phyloP scores from a whole-genome alignment of 2,329 filamentous ascomycete species.

The Aspergillus sp. region DNA sequence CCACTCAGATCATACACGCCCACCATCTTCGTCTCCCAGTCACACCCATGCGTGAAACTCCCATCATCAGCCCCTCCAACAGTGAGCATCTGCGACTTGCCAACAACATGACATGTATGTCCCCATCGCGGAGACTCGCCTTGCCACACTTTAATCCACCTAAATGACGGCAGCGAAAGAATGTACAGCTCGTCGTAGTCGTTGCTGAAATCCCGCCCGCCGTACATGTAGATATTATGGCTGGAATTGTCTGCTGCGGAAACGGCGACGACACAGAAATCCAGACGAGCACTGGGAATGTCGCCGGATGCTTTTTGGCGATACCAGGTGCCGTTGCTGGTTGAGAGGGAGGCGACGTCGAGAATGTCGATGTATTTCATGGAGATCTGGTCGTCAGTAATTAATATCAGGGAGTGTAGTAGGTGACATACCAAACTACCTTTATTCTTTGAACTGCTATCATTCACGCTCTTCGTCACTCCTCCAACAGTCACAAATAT shows the following conservation, averaged over 20 bases:
- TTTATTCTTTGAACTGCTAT: no score
- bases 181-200: slow-evolving; percentile 42
- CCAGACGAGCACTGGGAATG: slow-evolving; percentile 28
- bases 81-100: slow-evolving; percentile 35
- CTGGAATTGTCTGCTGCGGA: slow-evolving; percentile 34
- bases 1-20: no score
- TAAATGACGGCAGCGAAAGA: slow-evolving; percentile 44
- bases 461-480: no score
- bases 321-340: slow-evolving; percentile 24
- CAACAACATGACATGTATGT: slow-evolving; percentile 15
- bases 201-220: slow-evolving; percentile 37
- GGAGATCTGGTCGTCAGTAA: no score
- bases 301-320: slow-evolving; percentile 38
- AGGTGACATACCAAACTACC: no score
- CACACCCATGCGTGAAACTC: no score
- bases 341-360: no score
- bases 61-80: slow-evolving; percentile 22
- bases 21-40: no score
- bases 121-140: slow-evolving; percentile 16
- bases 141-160: slow-evolving; percentile 37
- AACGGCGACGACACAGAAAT: slow-evolving; percentile 39
- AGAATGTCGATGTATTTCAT: no score
- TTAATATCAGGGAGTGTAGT: no score
- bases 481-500: no score
- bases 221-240: slow-evolving; percentile 49